Evolutionary conservation across 768 basidiomycete species (phyloP), one percentile per base, ranked within the genome.

Genomic region (Lentinus tigrinus): DNA sequence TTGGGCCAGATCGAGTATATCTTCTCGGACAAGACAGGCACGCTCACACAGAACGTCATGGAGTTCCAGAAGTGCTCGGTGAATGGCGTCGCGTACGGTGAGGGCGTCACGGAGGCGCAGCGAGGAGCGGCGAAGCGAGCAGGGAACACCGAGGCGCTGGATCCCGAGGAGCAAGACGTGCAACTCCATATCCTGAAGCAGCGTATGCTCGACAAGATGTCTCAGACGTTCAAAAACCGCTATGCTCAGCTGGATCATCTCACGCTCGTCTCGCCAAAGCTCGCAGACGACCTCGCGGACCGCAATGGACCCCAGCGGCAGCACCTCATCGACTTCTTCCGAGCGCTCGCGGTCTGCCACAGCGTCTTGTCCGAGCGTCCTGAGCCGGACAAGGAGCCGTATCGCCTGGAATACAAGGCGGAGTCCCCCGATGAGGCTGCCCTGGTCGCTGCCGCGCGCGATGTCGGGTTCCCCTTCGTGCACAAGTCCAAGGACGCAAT

Each of bases 31-130:
- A 96, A 96, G 79, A 96, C 95, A 0, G 94, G 93, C 23, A 99
- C 96, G 7, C 86, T 99, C 48, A 99, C 96, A 0, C 95, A 97
- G 73, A 99, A 98, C 75, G 78, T 96, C 67, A 98, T 98, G 96
- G 95, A 96, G 76, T 98, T 97, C 76, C 93, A 97, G 71, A 95
- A 91, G 70, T 97, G 94, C 66, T 95, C 94, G 0, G 81, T 98
- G 57, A 74, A 85, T 52, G 95, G 95, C 1, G 74, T 91, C 3
- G 69, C 85, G 0, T 98, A 97, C 67, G 96, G 96, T 10, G 96
- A 98, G 67, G 95, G 95, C 8, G 70, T 98, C 58, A 98, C 96
- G 0, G 96, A 98, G 72, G 96, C 95, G 0, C 94, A 95, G 73
- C 85, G 93, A 23, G 96, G 95, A 36, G 90, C 93, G 0, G 93